Evolutionary conservation across 139 green algal genomes (phyloP).

Genomic region (Tetratostichococcus sp.): DNA sequence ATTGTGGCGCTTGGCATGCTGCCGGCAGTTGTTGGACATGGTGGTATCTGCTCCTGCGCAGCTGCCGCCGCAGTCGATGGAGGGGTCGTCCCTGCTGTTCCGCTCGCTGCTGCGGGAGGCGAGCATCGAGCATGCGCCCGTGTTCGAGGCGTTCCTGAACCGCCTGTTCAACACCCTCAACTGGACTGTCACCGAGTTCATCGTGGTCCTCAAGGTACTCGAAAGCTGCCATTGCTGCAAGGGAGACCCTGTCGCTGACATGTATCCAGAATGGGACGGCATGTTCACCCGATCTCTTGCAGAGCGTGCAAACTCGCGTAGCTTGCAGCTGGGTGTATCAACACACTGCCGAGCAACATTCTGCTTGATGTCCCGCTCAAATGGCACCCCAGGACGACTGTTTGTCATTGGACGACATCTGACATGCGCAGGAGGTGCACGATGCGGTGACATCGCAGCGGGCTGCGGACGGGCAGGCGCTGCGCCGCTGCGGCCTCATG

Average conservation of each 20-base stretch:
- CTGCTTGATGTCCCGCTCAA: no score
- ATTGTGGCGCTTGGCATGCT: constrained; percentile 2
- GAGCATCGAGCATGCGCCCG: constrained; percentile 11
- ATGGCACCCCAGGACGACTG: no score
- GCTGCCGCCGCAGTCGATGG: background rate
- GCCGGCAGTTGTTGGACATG: no score
- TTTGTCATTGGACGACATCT: background rate
- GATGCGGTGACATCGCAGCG: background rate
- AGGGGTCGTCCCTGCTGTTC: constrained; percentile 17
- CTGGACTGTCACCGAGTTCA: constrained; percentile 81
- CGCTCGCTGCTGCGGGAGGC: constrained; percentile 31
- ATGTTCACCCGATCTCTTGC: no score
- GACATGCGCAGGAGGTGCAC: background rate
- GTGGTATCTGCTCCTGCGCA: background rate
- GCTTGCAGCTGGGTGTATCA: no score
- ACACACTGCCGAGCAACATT: no score
- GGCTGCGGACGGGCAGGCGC: background rate
- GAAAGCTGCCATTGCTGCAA: background rate
- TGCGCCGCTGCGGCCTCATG: constrained; percentile 55
- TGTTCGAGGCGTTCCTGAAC: constrained; percentile 74
- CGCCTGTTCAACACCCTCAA: constrained; percentile 81
- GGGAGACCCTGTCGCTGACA: no score
- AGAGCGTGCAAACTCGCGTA: no score
- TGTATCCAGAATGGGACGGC: no score
- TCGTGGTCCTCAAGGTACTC: constrained; percentile 42